Evolutionary conservation across 2,329 filamentous ascomycete genomes (phyloP).

Genomic region (Penicillium sp.): DNA sequence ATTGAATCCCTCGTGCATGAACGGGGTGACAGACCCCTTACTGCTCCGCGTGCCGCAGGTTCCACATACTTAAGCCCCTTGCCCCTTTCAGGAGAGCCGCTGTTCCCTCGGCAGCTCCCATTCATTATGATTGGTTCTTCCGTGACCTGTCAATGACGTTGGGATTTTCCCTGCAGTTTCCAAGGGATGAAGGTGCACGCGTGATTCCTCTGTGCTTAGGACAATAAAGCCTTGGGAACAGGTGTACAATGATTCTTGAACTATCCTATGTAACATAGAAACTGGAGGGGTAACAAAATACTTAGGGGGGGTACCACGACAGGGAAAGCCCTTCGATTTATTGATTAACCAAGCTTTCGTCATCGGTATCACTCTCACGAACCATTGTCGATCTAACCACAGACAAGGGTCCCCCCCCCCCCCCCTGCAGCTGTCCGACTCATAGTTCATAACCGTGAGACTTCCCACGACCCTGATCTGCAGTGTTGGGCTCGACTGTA

Average conservation of each 20-base stretch:
- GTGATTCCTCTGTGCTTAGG: conserved; percentile 23
- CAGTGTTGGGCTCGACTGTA: conserved; percentile 13
- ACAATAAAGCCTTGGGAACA: conserved; percentile 16
- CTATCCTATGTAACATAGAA: neutral
- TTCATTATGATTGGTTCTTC: neutral
- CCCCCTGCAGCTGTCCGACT: conserved; percentile 20
- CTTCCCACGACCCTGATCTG: conserved; percentile 12
- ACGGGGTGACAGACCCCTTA: conserved; percentile 29
- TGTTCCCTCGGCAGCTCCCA: conserved; percentile 10
- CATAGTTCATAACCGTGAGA: conserved; percentile 19
- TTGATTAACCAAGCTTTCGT: conserved; percentile 1
- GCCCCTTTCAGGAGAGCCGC: conserved; percentile 1
- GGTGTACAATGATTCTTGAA: neutral
- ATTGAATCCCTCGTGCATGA: conserved; percentile 26
- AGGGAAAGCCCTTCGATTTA: neutral
- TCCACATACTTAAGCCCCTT: conserved; percentile 19
- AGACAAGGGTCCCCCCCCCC: neutral
- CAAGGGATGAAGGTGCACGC: conserved; percentile 24
- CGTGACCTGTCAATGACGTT: conserved; percentile 16
- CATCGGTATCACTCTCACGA: conserved; percentile 13
- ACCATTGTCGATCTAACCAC: conserved; percentile 6
- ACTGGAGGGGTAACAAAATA: neutral
- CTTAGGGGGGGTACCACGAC: neutral
- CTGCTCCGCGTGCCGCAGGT: conserved; percentile 35
- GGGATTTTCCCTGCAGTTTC: conserved; percentile 16